Conservation (phyloP, 805 yeast species). For the Saccharomycopsis babjevae region DNA sequence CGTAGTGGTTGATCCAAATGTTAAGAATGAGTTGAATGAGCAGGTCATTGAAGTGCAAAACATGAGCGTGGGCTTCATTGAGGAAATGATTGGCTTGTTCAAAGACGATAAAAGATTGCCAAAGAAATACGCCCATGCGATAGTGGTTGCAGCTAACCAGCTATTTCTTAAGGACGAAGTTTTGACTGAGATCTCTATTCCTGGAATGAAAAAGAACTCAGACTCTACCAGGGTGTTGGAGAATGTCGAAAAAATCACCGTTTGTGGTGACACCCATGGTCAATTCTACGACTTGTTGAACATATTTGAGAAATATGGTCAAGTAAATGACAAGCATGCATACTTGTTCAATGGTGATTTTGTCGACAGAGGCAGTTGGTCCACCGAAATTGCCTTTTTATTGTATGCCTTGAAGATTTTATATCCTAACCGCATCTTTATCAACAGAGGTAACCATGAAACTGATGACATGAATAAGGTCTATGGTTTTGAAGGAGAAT, state of each 20-base stretch:
- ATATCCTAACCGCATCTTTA: conserved; percentile 57
- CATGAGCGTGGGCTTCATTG: conserved; percentile 45
- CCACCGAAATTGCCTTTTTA: conserved; percentile 86
- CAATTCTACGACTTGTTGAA: conserved; percentile 86
- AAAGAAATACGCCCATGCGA: conserved; percentile 74
- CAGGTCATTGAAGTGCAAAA: conserved; percentile 28
- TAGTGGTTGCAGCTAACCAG: conserved; percentile 60
- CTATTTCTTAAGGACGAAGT: conserved; percentile 59
- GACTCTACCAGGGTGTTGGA: conserved; percentile 22
- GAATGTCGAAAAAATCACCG: conserved; percentile 47
- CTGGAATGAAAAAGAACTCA: conserved; percentile 20
- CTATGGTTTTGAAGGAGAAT: conserved; percentile 94
- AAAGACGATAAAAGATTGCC: conserved; percentile 65
- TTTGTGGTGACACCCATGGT: conserved; percentile 97
- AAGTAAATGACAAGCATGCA: conserved; percentile 53
- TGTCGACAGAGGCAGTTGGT: conserved; percentile 97
- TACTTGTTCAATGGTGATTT: conserved; percentile 94
- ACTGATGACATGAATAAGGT: conserved; percentile 94
- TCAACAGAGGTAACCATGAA: conserved; percentile 96
- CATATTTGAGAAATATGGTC: conserved; percentile 65
- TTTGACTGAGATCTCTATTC: conserved; percentile 55
- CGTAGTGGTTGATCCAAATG: conserved; percentile 20
- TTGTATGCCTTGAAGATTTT: conserved; percentile 68
- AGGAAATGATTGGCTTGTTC: conserved; percentile 59
- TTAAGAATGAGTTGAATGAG: conserved; percentile 20